phyloP scores from a whole-genome alignment of 2,329 filamentous ascomycete genomes.

The Thelonectria rubi region DNA sequence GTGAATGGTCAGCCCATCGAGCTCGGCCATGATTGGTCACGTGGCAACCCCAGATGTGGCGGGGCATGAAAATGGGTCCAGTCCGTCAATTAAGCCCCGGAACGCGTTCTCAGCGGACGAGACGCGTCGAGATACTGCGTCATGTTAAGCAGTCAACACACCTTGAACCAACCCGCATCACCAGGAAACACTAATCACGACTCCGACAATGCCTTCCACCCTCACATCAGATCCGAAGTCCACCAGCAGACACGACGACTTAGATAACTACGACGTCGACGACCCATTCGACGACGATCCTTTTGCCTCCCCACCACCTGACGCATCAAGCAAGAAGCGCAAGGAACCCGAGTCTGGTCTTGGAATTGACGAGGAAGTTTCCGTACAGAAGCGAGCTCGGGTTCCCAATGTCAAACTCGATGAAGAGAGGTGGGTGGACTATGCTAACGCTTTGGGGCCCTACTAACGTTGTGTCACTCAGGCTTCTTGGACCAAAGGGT shows the following conservation, averaged over 20 bases:
- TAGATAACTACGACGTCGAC: slow-evolving; percentile 80
- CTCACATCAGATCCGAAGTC: slow-evolving; percentile 27
- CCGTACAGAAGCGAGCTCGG: slow-evolving; percentile 78
- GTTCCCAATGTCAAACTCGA: slow-evolving; percentile 85
- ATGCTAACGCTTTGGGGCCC: background rate
- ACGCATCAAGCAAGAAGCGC: slow-evolving; percentile 56
- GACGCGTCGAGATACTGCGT: slow-evolving; percentile 19
- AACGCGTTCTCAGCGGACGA: slow-evolving; percentile 36
- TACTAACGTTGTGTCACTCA: slow-evolving; percentile 43
- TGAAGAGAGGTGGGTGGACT: slow-evolving; percentile 68
- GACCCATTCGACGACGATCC: slow-evolving; percentile 58
- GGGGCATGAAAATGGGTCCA: slow-evolving; percentile 3
- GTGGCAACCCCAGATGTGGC: background rate
- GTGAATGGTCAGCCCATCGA: slow-evolving; percentile 42
- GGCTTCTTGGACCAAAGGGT: slow-evolving; percentile 82
- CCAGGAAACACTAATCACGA: background rate
- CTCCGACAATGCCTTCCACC: slow-evolving; percentile 39
- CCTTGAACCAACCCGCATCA: background rate
- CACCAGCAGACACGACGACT: slow-evolving; percentile 60
- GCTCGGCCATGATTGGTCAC: slow-evolving; percentile 29
- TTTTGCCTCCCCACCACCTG: slow-evolving; percentile 57
- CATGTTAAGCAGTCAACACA: background rate
- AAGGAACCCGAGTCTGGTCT: slow-evolving; percentile 63
- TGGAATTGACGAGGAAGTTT: slow-evolving; percentile 87
- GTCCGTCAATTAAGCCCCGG: slow-evolving; percentile 38